Base-by-base conservation (phyloP, 768 basidiomycete genomes). In the Leccinum pellstonianum region DNA sequence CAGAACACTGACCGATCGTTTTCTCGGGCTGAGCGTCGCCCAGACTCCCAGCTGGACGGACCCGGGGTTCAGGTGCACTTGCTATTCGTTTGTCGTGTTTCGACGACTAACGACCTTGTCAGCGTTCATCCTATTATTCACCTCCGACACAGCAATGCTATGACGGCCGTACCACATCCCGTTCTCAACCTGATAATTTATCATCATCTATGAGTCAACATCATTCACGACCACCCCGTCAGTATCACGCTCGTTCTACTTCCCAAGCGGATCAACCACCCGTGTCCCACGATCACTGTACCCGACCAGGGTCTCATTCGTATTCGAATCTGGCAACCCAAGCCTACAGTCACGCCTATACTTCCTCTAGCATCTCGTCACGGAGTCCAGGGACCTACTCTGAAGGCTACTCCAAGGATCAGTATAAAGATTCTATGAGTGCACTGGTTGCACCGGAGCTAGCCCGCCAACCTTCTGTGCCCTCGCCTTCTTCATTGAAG, bases 401-500 rank as follows among this genome's bases (percentile, higher is more conserved):
- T 43, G 72, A 68, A 29, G 49, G 51, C 12, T 48, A 14, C 35
- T 11, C 58, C 48, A 65, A 58, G 33, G 66, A 62, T 35, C 33
- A 35, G 33, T 35, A 35, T 25, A 63, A 62, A 59, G 71, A 68
- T 41, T 17, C 55, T 15, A 46, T 56, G 57, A 41, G 27, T 46
- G 52, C 56, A 23, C 51, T 60, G 7, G 52, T 54, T 48, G 49
- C 50, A 23, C 46, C 62, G 29, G 73, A 67, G 43, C 23, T 56
- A 25, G 58, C 56, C 11, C 61, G 62, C 33, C 66, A 64, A 38
- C 49, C 66, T 11, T 60, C 73, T 10, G 19, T 60, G n/a, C 19
- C 71, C 21, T 63, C 59, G 60, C 57, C 77, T 50, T 74, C 81
- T 21, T 55, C 73, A 17, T 66, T 80, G 56, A 88, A 86, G 73